These are phyloP conservation scores for Ajuga chamaepitys DNA, from an alignment of 257 asterid species.

Conservation along the genomic window DNA sequence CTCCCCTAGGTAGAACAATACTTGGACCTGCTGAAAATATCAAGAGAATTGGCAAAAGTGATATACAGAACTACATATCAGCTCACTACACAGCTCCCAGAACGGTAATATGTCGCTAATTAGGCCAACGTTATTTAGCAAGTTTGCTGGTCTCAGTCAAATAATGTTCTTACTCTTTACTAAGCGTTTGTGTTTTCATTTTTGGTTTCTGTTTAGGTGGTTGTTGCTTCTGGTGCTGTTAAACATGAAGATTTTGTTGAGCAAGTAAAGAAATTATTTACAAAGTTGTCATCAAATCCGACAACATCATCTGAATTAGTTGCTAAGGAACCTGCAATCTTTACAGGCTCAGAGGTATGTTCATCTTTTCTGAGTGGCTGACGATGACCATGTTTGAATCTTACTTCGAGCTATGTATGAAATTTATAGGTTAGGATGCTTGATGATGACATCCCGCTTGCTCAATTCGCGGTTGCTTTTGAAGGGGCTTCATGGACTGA, in stretches of 20 bases:
- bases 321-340: conserved; percentile 60
- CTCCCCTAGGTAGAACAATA: conserved; percentile 82
- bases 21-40: conserved; percentile 87
- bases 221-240: conserved; percentile 77
- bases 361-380: conserved; percentile 5
- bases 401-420: conserved; percentile 7
- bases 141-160: conserved; percentile 1
- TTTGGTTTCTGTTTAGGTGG: conserved; percentile 40
- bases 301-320: conserved; percentile 59
- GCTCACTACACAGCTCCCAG: conserved; percentile 82
- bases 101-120: conserved; percentile 35
- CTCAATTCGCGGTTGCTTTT: conserved; percentile 85
- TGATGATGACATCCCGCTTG: conserved; percentile 67
- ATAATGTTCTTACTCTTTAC: conserved; percentile 3
- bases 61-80: conserved; percentile 56
- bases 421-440: conserved; percentile 53
- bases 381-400: neutral
- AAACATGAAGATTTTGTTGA: conserved; percentile 83
- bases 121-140: neutral
- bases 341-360: conserved; percentile 91
- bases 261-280: conserved; percentile 55
- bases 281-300: conserved; percentile 54
- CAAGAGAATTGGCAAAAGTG: conserved; percentile 44
- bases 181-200: neutral
- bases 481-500: conserved; percentile 95